A percentile compares a stretch with the other conserved stretches of the same genome.
Evolutionary conservation across 306 rosid genomes (phyloP).

Genomic region (Cicer cuneatum): DNA sequence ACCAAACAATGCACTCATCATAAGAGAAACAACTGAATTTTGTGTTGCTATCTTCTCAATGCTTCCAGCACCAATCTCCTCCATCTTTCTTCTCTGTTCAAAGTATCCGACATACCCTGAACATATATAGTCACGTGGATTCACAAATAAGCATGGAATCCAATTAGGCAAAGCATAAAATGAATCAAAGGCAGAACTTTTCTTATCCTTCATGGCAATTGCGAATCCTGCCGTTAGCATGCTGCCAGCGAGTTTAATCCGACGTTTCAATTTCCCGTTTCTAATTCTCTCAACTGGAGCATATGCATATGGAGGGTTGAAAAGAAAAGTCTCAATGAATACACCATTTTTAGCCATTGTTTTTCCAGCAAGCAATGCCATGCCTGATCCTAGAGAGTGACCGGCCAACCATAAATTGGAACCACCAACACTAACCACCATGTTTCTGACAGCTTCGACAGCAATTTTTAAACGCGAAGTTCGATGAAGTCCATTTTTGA

Average conservation of each 20-base stretch:
- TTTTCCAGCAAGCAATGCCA: conserved; percentile 89
- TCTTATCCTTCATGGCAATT: conserved; percentile 70
- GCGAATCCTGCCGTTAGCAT: conserved; percentile 80
- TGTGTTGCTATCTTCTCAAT: conserved; percentile 84
- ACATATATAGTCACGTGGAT: conserved; percentile 75
- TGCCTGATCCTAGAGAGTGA: conserved; percentile 89
- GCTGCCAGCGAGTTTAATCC: conserved; percentile 77
- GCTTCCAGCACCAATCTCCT: conserved; percentile 78
- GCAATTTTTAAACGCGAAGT: conserved; percentile 84
- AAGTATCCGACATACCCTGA: conserved; percentile 87
- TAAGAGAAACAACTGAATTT: conserved; percentile 68
- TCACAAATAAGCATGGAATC: conserved; percentile 82
- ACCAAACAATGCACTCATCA: conserved; percentile 66
- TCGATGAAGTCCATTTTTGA: conserved; percentile 72
- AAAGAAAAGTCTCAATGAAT: conserved; percentile 74
- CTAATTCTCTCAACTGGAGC: conserved; percentile 90
- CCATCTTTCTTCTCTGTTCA: conserved; percentile 85
- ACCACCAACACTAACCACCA: conserved; percentile 69
- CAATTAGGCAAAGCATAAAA: conserved; percentile 72
- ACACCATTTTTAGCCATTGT: conserved; percentile 71
- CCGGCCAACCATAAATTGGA: conserved; percentile 89
- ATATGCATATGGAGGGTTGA: conserved; percentile 82
- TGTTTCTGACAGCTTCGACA: conserved; percentile 68
- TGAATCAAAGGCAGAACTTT: conserved; percentile 51
- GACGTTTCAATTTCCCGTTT: conserved; percentile 65